Base-by-base conservation (phyloP, 257 asterid genomes). In the Ehretia macrophylla region DNA sequence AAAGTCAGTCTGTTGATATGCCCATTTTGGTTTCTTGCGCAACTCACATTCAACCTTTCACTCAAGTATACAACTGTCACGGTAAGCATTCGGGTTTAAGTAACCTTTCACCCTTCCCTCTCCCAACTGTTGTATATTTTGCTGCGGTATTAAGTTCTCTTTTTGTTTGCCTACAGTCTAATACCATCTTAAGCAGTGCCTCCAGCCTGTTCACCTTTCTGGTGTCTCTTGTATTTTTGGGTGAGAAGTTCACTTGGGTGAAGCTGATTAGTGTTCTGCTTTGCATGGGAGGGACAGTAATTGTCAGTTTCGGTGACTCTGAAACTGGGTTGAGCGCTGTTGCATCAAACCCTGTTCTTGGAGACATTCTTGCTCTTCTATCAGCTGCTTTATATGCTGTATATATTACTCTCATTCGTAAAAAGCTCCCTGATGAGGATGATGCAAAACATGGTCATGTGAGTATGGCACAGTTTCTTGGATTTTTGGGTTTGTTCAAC, bases 391-490 rank as follows among this genome's bases (percentile, higher is more conserved):
- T 89, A 40, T 93, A 93, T 73, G 94, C 99, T 52, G 82, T 77
- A 40, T 93, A 93, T 59, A 81, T 86, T 63, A 89, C 95, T 57
- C 82, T 93, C 17, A 85, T 93, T 64, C 93, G 99, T 62, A 81
- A 77, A 64, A 85, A 81, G 59, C 53, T 93, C 55, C 97, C 99
- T 1, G 99, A 88, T 73, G 93, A 85, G 45, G 97, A 86, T 55
- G 93, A 86, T 40, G 73, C 67, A 48, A 70, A 68, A 55, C 71
- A 62, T 52, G 95, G 91, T 47, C 79, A 18, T 51, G 88, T 75
- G 50, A 93, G 97, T 72, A 89, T 85, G 97, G 96, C 96, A 5
- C 96, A 86, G 38, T 89, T 93, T 72, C 97, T 93, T 66, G 99
- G 99, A 55, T 93, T 70, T 81, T 60, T 93, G 68, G 99, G 97